These are phyloP conservation scores for Pseudogymnoascus destructans DNA, from an alignment of 2,329 filamentous ascomycete genomes.

Conservation along the genomic window DNA sequence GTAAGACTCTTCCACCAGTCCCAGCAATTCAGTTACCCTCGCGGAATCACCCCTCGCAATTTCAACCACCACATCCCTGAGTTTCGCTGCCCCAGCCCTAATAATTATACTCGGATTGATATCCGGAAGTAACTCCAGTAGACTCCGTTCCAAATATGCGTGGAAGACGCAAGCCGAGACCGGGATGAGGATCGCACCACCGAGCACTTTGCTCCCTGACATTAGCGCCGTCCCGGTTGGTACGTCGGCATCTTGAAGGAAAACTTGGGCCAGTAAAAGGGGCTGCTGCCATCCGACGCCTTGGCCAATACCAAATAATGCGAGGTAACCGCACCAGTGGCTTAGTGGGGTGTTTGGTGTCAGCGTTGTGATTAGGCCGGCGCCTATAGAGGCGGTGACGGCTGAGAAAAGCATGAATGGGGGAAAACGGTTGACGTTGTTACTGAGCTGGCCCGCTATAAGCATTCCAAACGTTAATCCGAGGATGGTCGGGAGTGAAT, in stretches of 20 bases:
- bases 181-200: slow-evolving; percentile 51
- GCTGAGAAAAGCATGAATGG: slow-evolving; percentile 26
- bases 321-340: slow-evolving; percentile 27
- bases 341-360: slow-evolving; percentile 23
- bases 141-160: not conserved
- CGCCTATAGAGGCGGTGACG: slow-evolving; percentile 30
- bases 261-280: slow-evolving; percentile 34
- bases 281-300: slow-evolving; percentile 18
- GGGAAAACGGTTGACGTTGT: slow-evolving; percentile 23
- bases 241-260: slow-evolving; percentile 35
- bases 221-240: slow-evolving; percentile 39
- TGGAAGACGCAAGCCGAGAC: slow-evolving; percentile 52
- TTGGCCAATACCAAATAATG: slow-evolving; percentile 11
- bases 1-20: not conserved
- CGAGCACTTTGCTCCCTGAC: slow-evolving; percentile 51
- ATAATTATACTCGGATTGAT: not conserved
- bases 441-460: slow-evolving; percentile 24
- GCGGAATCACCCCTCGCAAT: not conserved
- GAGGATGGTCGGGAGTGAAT: slow-evolving; percentile 26
- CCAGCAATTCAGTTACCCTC: not conserved
- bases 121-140: not conserved
- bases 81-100: not conserved
- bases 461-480: slow-evolving; percentile 23
- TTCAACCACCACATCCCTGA: not conserved
- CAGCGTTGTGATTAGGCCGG: slow-evolving; percentile 29